These are phyloP conservation scores for Punctularia strigosozonata DNA, from an alignment of 768 basidiomycete genomes.

Conservation along the genomic window DNA sequence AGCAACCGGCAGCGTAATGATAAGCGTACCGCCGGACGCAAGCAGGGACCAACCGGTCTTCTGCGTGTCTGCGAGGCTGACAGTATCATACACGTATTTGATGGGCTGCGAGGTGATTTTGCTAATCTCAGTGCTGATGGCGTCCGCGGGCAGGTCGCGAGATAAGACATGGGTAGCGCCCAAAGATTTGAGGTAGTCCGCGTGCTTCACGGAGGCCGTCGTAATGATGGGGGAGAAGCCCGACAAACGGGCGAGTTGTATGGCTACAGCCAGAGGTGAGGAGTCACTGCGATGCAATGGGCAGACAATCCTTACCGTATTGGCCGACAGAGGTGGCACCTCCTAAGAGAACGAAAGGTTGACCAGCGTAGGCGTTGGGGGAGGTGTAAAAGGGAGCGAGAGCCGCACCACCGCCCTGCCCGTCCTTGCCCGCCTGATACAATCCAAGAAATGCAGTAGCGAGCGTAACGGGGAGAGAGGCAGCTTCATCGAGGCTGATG, in stretches of 20 bases:
- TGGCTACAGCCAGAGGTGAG: conserved; percentile 10
- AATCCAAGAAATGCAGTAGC: conserved; percentile 18
- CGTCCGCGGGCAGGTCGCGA: conserved; percentile 5
- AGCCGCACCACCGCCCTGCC: conserved; percentile 7
- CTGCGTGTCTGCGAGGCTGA: conserved; percentile 6
- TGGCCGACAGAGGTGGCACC: conserved; percentile 17
- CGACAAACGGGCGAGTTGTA: conserved; percentile 18
- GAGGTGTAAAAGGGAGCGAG: conserved; percentile 15
- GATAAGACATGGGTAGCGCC: conserved; percentile 20
- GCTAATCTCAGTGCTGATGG: too few relatives aligned
- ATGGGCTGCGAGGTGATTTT: conserved; percentile 6
- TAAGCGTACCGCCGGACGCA: conserved; percentile 8
- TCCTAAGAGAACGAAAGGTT: conserved; percentile 15
- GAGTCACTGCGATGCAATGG: too few relatives aligned
- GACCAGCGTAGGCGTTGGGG: conserved; percentile 12
- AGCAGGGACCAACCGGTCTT: conserved; percentile 7
- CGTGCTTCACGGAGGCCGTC: conserved; percentile 16
- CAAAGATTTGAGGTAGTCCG: conserved; percentile 11
- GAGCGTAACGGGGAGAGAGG: conserved; percentile 18
- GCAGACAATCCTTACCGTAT: conserved; percentile 11
- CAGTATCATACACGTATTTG: conserved; percentile 9
- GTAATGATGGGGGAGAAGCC: conserved; percentile 20
- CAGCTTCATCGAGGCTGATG: conserved; percentile 17
- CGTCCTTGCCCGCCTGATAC: conserved; percentile 8
- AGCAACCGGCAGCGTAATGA: neutral